These are phyloP conservation scores for Orbilia brochopaga DNA, from an alignment of 2,329 filamentous ascomycete genomes.

Conservation along the genomic window DNA sequence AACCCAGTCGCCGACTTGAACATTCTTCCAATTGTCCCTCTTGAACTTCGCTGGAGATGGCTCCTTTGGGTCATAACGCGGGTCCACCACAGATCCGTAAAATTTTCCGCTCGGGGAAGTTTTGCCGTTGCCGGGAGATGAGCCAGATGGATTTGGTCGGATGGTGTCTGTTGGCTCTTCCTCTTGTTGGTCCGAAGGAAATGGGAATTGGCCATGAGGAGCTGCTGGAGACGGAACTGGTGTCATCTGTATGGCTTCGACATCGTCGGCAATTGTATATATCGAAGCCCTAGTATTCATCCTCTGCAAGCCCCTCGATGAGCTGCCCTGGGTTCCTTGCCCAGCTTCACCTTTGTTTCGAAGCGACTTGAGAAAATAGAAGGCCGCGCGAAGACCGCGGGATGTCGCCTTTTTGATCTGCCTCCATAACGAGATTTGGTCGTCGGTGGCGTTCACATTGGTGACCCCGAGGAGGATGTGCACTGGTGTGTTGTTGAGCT, in stretches of 20 bases:
- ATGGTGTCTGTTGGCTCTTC: slow-evolving; percentile 26
- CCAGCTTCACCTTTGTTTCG: slow-evolving; percentile 59
- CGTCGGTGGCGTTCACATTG: slow-evolving; percentile 90
- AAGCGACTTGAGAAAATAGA: slow-evolving; percentile 64
- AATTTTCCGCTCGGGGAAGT: slow-evolving; percentile 48
- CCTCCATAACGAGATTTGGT: slow-evolving; percentile 84
- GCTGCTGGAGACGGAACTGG: slow-evolving; percentile 83
- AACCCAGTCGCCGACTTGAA: slow-evolving; percentile 94
- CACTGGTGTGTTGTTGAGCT: slow-evolving; percentile 94
- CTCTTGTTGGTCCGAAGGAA: slow-evolving; percentile 53
- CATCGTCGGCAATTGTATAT: slow-evolving; percentile 63
- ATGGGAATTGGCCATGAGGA: slow-evolving; percentile 59
- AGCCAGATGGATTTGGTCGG: slow-evolving; percentile 44
- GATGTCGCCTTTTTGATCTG: slow-evolving; percentile 87
- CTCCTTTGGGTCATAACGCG: slow-evolving; percentile 62
- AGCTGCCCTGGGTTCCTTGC: slow-evolving; percentile 56
- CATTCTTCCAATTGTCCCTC: slow-evolving; percentile 90
- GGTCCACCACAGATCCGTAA: slow-evolving; percentile 76
- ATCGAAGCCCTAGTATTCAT: slow-evolving; percentile 54
- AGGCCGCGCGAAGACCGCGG: slow-evolving; percentile 60
- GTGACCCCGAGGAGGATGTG: slow-evolving; percentile 86
- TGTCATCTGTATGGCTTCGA: slow-evolving; percentile 81
- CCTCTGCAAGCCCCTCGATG: slow-evolving; percentile 50
- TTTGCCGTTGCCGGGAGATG: slow-evolving; percentile 39
- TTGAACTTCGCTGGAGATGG: slow-evolving; percentile 77